These are phyloP conservation scores for Diospyros lotus DNA, from an alignment of 148 eudicot genomes.

Conservation along the genomic window DNA sequence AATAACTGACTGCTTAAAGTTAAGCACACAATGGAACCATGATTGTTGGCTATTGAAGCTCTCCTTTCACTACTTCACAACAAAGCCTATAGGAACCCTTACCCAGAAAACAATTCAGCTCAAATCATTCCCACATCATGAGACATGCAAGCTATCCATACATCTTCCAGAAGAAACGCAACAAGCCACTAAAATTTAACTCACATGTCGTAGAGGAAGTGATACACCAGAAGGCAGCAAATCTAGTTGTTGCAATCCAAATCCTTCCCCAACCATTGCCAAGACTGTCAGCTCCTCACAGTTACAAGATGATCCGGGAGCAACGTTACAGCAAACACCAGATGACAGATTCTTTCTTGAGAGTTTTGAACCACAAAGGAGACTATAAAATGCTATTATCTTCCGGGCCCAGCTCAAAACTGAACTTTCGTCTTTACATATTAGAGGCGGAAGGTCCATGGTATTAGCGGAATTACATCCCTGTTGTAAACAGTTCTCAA, in stretches of 20 bases:
- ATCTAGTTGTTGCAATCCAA: slow-evolving; percentile 94
- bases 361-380: slow-evolving; percentile 64
- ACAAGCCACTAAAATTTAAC: slow-evolving; percentile 17
- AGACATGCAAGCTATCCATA: neutral
- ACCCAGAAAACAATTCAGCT: too few relatives aligned
- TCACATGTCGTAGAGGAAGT: slow-evolving; percentile 93
- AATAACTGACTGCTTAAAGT: too few relatives aligned
- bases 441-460: slow-evolving; percentile 75
- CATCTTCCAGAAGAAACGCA: neutral
- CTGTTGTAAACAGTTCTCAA: slow-evolving; percentile 72
- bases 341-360: slow-evolving; percentile 60
- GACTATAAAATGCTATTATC: slow-evolving; percentile 78
- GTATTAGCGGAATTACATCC: slow-evolving; percentile 49
- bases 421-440: slow-evolving; percentile 52
- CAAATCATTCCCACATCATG: neutral
- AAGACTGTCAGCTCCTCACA: slow-evolving; percentile 70
- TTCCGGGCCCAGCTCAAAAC: slow-evolving; percentile 85
- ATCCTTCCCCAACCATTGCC: slow-evolving; percentile 95
- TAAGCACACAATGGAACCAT: too few relatives aligned
- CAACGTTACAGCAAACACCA: slow-evolving; percentile 74
- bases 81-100: too few relatives aligned
- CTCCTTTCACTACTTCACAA: too few relatives aligned
- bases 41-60: too few relatives aligned
- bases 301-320: slow-evolving; percentile 61
- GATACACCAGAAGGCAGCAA: slow-evolving; percentile 90